phyloP scores from a whole-genome alignment of 2,329 filamentous ascomycete species.

The Alternaria sp. region DNA sequence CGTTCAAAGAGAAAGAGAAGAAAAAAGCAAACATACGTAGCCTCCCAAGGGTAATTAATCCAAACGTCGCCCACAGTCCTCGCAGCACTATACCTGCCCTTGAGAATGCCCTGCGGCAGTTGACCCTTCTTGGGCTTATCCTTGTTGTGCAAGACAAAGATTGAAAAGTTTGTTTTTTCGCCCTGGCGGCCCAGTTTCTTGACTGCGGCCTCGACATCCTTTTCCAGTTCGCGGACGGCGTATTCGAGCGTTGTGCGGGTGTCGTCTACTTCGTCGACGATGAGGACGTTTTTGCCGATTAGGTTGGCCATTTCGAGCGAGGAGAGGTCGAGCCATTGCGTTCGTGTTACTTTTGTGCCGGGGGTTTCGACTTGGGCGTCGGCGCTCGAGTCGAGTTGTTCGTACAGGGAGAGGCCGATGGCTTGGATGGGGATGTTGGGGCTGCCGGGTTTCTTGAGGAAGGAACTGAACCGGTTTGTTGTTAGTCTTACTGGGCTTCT shows the following conservation, averaged over 20 bases:
- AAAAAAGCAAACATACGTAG: conserved; percentile 62
- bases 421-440: conserved; percentile 99
- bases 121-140: conserved; percentile 93
- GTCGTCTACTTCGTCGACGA: conserved; percentile 96
- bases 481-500: not conserved
- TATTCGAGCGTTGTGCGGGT: conserved; percentile 94
- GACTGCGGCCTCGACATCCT: conserved; percentile 87
- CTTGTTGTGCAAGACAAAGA: conserved; percentile 99
- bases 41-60: conserved; percentile 99
- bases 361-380: conserved; percentile 75
- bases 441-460: conserved; percentile 85
- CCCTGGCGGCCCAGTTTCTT: conserved; percentile 72
- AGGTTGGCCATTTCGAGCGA: conserved; percentile 87
- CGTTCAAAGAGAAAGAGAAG: not conserved
- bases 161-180: conserved; percentile 85
- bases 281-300: conserved; percentile 88
- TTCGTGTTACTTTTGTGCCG: conserved; percentile 94
- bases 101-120: conserved; percentile 80
- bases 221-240: conserved; percentile 89
- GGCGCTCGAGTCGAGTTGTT: conserved; percentile 70
- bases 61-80: conserved; percentile 91
- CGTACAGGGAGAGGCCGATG: conserved; percentile 97
- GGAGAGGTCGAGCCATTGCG: conserved; percentile 95
- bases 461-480: conserved; percentile 64
- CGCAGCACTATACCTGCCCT: conserved; percentile 81